Conservation (phyloP, 2,329 filamentous ascomycete species). For the Fusarium coicis region DNA sequence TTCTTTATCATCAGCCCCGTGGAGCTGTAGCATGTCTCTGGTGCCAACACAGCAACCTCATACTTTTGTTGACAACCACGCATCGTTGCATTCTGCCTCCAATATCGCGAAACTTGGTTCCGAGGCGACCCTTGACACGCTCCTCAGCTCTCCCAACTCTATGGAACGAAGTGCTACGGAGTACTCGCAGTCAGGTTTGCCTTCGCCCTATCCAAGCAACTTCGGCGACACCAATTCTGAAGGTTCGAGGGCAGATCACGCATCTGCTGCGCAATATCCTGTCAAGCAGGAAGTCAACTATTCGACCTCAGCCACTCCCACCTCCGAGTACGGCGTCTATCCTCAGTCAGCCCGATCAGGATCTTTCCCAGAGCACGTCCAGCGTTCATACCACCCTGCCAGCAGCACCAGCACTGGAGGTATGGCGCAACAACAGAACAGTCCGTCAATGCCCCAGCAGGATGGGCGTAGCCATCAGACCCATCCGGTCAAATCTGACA, state of each 20-base stretch:
- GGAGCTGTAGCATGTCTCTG: slow-evolving; percentile 50
- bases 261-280: slow-evolving; percentile 91
- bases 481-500: slow-evolving; percentile 89
- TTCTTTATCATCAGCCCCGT: slow-evolving; percentile 44
- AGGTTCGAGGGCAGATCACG: slow-evolving; percentile 87
- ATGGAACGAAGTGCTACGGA: slow-evolving; percentile 75
- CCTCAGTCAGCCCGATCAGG: slow-evolving; percentile 80
- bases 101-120: slow-evolving; percentile 38
- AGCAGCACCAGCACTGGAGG: slow-evolving; percentile 79
- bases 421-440: slow-evolving; percentile 98
- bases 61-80: slow-evolving; percentile 45
- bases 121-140: slow-evolving; percentile 43
- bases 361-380: slow-evolving; percentile 88
- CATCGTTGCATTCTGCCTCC: slow-evolving; percentile 37
- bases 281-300: slow-evolving; percentile 84
- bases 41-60: slow-evolving; percentile 49
- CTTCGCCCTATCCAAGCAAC: slow-evolving; percentile 74
- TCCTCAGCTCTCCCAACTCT: slow-evolving; percentile 48
- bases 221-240: slow-evolving; percentile 82
- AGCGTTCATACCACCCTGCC: slow-evolving; percentile 84
- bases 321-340: slow-evolving; percentile 87
- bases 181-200: slow-evolving; percentile 91
- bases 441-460: slow-evolving; percentile 92
- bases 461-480: slow-evolving; percentile 83
- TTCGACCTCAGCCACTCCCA: slow-evolving; percentile 82